Percentiles rank a stretch among this genome's conserved stretches.
Evolutionary conservation across 2,329 filamentous ascomycete genomes (phyloP).

Genomic region (Clonostachys rhizophaga): DNA sequence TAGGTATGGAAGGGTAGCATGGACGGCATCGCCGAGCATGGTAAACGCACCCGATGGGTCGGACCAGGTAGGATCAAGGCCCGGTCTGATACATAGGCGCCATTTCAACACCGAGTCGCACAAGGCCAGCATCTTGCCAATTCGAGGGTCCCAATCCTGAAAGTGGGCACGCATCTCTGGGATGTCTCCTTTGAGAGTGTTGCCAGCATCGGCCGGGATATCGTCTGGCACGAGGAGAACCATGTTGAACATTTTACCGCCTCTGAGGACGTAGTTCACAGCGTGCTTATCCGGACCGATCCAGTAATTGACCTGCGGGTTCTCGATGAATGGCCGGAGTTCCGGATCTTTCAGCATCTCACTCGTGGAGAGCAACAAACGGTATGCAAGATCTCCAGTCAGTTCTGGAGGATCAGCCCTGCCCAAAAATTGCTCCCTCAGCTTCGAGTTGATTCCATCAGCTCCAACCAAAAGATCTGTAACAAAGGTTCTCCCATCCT

Average conservation of each 20-base stretch:
- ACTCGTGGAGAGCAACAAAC: constrained; percentile 40
- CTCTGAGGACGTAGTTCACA: constrained; percentile 38
- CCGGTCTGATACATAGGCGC: constrained; percentile 51
- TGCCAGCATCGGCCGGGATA: constrained; percentile 12
- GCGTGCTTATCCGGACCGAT: constrained; percentile 45
- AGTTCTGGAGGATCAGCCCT: constrained; percentile 35
- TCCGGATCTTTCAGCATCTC: constrained; percentile 40
- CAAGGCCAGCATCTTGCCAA: constrained; percentile 49
- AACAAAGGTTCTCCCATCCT: constrained; percentile 20
- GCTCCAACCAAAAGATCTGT: constrained; percentile 41
- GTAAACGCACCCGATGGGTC: constrained; percentile 50
- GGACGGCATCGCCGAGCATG: constrained; percentile 59
- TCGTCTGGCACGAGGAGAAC: constrained; percentile 41
- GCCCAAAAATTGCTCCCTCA: constrained; percentile 37
- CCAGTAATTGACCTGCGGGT: constrained; percentile 49
- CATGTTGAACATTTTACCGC: constrained; percentile 37
- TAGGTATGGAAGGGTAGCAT: constrained; percentile 61
- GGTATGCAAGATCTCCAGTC: constrained; percentile 53
- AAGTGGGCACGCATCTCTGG: constrained; percentile 42
- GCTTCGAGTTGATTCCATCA: constrained; percentile 28
- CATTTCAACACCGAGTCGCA: constrained; percentile 58
- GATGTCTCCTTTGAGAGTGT: constrained; percentile 39
- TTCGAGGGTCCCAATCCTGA: constrained; percentile 51
- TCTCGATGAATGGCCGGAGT: constrained; percentile 32
- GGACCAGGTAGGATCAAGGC: constrained; percentile 46